These are phyloP conservation scores for Xylariaceae sp. DNA, from an alignment of 2,329 filamentous ascomycete species.

Conservation along the genomic window DNA sequence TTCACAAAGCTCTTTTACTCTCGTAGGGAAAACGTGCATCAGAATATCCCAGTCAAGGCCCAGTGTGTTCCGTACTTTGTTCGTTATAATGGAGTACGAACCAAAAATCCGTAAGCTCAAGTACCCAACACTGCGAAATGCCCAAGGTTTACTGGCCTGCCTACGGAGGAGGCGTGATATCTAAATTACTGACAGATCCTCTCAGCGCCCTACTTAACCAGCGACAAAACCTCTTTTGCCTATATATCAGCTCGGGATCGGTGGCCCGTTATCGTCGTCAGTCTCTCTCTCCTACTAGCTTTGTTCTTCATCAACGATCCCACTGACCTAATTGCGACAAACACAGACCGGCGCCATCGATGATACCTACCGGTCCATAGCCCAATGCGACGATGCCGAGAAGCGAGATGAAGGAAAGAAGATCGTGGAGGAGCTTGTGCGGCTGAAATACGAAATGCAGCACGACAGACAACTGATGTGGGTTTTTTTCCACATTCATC, in stretches of 20 bases:
- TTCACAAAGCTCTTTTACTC: no score
- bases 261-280: conserved; percentile 92
- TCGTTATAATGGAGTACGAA: conserved; percentile 7
- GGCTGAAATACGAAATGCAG: conserved; percentile 92
- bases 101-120: conserved; percentile 73
- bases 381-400: conserved; percentile 63
- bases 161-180: no score
- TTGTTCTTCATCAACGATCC: not conserved
- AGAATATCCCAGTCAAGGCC: no score
- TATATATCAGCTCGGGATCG: conserved; percentile 82
- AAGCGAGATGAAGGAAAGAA: conserved; percentile 82
- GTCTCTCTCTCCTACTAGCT: conserved; percentile 35
- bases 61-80: no score
- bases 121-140: no score
- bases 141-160: no score
- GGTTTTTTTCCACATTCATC: conserved; percentile 39
- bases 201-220: conserved; percentile 77
- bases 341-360: conserved; percentile 87
- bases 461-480: conserved; percentile 84
- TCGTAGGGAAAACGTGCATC: no score
- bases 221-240: conserved; percentile 85
- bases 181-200: not conserved
- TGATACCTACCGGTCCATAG: conserved; percentile 82
- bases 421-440: conserved; percentile 79
- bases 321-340: conserved; percentile 31